phyloP scores from a whole-genome alignment of 2,329 filamentous ascomycete species.

The Paracoccidioides brasiliensis region DNA sequence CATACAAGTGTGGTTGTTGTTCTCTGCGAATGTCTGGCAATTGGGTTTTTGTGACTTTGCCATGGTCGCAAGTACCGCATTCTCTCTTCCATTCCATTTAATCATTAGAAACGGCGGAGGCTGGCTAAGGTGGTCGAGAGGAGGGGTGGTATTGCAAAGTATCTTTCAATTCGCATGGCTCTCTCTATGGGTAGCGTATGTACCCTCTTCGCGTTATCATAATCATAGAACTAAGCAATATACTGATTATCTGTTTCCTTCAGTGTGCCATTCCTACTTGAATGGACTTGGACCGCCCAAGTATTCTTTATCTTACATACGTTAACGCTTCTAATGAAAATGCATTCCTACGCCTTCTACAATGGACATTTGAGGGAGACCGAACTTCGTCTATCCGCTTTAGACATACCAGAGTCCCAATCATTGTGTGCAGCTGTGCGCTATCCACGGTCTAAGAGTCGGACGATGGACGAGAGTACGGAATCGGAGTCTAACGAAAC shows the following conservation, averaged over 20 bases:
- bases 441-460: constrained; percentile 45
- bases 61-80: constrained; percentile 66
- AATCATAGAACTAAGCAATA: neutral
- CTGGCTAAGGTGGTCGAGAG: constrained; percentile 56
- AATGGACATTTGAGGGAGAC: constrained; percentile 90
- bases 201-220: constrained; percentile 4
- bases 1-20: constrained; percentile 74
- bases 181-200: constrained; percentile 59
- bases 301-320: constrained; percentile 89
- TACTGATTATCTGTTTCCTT: constrained; percentile 12
- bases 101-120: constrained; percentile 46
- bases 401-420: constrained; percentile 60
- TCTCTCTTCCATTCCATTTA: constrained; percentile 62
- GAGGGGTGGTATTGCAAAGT: constrained; percentile 74
- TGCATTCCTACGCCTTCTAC: constrained; percentile 97
- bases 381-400: constrained; percentile 60
- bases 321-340: constrained; percentile 92
- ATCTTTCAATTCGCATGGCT: constrained; percentile 71
- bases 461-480: neutral
- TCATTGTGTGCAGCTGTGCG: constrained; percentile 59
- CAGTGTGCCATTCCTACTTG: constrained; percentile 64
- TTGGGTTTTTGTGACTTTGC: constrained; percentile 67
- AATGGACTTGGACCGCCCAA: constrained; percentile 95
- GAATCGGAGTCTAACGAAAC: constrained; percentile 15
- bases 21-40: constrained; percentile 81